Evolutionary conservation across 495 filamentous ascomycete genomes (phyloP).

Genomic region (Penicillium silybi): DNA sequence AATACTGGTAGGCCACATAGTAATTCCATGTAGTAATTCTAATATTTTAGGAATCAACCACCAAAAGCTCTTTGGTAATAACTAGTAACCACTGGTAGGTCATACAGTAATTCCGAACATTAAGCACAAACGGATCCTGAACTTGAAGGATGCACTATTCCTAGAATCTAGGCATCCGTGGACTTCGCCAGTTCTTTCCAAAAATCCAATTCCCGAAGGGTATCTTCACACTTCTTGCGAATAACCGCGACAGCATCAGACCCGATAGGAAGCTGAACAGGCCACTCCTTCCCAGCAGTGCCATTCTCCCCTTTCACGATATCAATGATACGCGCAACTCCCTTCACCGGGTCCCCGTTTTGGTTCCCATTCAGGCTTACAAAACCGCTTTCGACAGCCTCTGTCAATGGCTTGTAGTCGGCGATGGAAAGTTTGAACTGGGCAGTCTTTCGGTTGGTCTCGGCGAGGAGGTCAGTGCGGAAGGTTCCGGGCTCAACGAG

Average conservation of each 20-base stretch:
- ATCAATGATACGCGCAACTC: constrained; percentile 34
- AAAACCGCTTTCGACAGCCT: background rate
- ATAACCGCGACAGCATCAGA: constrained; percentile 31
- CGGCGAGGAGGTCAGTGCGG: constrained; percentile 37
- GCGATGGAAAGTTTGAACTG: background rate
- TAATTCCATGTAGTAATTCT: no score
- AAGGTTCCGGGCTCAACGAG: constrained; percentile 39
- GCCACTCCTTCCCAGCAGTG: constrained; percentile 22
- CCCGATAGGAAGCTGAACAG: constrained; percentile 30
- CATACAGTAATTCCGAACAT: no score
- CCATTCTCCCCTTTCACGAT: constrained; percentile 33
- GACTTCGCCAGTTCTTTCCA: constrained; percentile 26
- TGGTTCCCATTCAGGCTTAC: constrained; percentile 23
- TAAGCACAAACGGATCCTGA: no score
- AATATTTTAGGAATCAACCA: no score
- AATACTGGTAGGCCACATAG: no score
- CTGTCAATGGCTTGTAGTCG: constrained; percentile 3
- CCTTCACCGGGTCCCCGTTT: constrained; percentile 35
- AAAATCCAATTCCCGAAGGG: constrained; percentile 25
- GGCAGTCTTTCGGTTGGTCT: background rate
- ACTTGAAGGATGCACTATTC: background rate
- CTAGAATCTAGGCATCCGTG: constrained; percentile 13
- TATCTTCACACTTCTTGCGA: constrained; percentile 28
- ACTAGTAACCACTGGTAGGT: no score
- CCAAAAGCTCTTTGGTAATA: no score